Evolutionary conservation across 129 eudicot genomes (phyloP).

Genomic region (Chrysanthemum lavandulifolium): DNA sequence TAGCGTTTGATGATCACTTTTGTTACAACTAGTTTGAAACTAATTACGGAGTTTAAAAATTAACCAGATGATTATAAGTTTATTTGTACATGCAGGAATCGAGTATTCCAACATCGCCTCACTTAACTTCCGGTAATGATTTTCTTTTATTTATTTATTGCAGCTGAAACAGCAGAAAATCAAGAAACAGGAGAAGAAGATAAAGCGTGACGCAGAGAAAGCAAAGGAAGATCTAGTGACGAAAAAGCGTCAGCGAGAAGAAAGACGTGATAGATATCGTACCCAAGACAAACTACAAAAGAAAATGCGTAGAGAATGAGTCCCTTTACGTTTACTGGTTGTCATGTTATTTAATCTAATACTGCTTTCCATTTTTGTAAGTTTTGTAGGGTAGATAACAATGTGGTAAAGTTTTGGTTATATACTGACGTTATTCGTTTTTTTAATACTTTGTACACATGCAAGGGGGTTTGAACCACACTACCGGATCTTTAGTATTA

Average conservation of each 20-base stretch:
- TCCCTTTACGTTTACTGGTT: not conserved
- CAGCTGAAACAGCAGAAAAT: constrained; percentile 77
- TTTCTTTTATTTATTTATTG: not conserved
- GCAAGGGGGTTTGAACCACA: not conserved
- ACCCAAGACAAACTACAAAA: constrained; percentile 68
- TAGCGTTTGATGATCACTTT: too few relatives aligned
- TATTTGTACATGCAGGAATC: too few relatives aligned
- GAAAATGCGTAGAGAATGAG: constrained; percentile 62
- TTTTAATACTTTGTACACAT: constrained; percentile 8
- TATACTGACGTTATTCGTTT: not conserved
- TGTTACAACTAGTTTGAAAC: too few relatives aligned
- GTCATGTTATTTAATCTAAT: not conserved
- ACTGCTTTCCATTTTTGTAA: not conserved
- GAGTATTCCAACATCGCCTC: too few relatives aligned
- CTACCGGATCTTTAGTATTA: not conserved
- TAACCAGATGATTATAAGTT: too few relatives aligned
- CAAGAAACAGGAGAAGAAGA: constrained; percentile 70
- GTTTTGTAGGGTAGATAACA: constrained; percentile 12
- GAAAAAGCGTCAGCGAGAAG: constrained; percentile 71
- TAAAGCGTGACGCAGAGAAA: constrained; percentile 49
- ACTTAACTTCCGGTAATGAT: too few relatives aligned
- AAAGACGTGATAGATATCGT: constrained; percentile 67
- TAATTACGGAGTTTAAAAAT: too few relatives aligned
- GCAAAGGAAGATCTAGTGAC: constrained; percentile 73
- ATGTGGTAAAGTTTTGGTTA: constrained; percentile 7